Evolutionary conservation across 495 filamentous ascomycete species (phyloP).

Genomic region (Amorphotheca resinae): DNA sequence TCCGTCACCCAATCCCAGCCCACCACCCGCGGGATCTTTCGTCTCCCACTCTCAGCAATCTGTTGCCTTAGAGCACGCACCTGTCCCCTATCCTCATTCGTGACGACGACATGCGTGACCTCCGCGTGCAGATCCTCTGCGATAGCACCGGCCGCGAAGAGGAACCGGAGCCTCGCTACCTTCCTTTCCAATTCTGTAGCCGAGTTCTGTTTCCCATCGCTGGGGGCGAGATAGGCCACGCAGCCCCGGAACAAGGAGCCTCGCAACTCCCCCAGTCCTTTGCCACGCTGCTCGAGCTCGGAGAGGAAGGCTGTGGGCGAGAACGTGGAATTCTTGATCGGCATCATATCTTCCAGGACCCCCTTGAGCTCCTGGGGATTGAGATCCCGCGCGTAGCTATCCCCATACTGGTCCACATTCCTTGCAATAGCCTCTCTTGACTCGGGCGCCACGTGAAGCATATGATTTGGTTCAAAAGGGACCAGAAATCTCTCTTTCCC

Average conservation of each 20-base stretch:
- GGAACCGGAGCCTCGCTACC: conserved; percentile 9
- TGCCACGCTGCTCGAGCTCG: conserved; percentile 45
- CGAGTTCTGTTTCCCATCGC: conserved; percentile 6
- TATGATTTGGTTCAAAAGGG: conserved; percentile 56
- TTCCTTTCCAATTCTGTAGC: conserved; percentile 20
- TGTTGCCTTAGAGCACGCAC: conserved; percentile 31
- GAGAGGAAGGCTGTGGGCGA: conserved; percentile 29
- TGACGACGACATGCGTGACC: conserved; percentile 57
- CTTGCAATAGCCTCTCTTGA: conserved; percentile 24
- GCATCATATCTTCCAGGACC: conserved; percentile 37
- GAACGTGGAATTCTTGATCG: conserved; percentile 12
- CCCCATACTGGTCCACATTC: conserved; percentile 66
- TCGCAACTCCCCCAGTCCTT: conserved; percentile 34
- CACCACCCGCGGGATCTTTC: conserved; percentile 58
- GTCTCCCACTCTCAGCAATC: conserved; percentile 30
- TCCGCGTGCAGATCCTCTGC: conserved; percentile 33
- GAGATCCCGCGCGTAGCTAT: conserved; percentile 72
- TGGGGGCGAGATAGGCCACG: conserved; percentile 38
- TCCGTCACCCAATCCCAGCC: conserved; percentile 60
- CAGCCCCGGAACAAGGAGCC: conserved; percentile 59
- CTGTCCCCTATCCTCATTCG: conserved; percentile 21
- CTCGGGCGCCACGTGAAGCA: conserved; percentile 24
- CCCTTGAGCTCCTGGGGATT: conserved; percentile 49
- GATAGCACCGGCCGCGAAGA: conserved; percentile 52
- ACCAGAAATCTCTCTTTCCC: conserved; percentile 44